Conservation (phyloP, 306 rosid genomes). For the Albizia julibrissin region DNA sequence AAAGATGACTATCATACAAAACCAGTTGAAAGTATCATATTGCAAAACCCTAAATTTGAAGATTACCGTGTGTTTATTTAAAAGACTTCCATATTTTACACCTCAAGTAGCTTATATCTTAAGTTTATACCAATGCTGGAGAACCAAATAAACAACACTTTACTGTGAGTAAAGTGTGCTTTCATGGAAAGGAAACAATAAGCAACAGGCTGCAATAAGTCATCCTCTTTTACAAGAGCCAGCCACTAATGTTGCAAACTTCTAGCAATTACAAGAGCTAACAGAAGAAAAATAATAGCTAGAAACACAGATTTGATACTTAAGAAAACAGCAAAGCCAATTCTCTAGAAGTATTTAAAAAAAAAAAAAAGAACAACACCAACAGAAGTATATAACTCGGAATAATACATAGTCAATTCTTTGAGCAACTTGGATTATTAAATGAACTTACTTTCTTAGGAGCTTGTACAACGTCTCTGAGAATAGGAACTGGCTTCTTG, state of each 20-base stretch:
- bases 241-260: conserved; percentile 7
- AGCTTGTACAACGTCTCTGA: conserved; percentile 75
- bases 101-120: neutral
- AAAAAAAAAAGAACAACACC: neutral
- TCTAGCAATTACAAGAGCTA: neutral
- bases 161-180: neutral
- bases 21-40: conserved; percentile 15
- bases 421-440: neutral
- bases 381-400: conserved; percentile 16
- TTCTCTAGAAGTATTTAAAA: neutral
- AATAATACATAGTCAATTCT: neutral
- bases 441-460: conserved; percentile 66
- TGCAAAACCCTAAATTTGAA: conserved; percentile 18
- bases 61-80: conserved; percentile 12
- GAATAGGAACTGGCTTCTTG: conserved; percentile 74
- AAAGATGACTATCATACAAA: neutral
- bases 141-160: conserved; percentile 19
- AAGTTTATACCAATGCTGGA: conserved; percentile 16
- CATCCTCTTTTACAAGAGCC: conserved; percentile 1
- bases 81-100: neutral
- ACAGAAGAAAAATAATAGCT: neutral
- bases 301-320: neutral
- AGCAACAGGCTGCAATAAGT: neutral
- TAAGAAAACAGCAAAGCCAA: neutral
- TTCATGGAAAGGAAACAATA: conserved; percentile 7